Percentiles rank a stretch among this genome's conserved stretches.
These are phyloP conservation scores for Penicillium sp. DNA, from an alignment of 2,329 filamentous ascomycete species.

Conservation along the genomic window DNA sequence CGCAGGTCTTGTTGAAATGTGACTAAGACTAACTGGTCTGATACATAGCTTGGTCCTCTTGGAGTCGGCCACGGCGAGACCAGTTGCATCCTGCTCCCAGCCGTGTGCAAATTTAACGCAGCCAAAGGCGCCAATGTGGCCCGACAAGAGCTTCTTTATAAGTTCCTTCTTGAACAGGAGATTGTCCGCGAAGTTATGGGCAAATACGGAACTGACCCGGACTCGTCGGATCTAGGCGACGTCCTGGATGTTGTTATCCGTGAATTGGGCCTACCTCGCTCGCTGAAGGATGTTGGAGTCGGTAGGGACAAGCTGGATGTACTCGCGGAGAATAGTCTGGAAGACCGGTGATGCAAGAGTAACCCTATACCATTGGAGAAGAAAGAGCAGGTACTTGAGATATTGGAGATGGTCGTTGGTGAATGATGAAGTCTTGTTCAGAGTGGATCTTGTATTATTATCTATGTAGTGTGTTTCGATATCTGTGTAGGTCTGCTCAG, in stretches of 20 bases:
- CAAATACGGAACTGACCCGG: conserved; percentile 23
- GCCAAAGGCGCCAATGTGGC: conserved; percentile 39
- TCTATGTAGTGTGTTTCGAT: too few relatives aligned
- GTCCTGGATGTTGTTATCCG: conserved; percentile 50
- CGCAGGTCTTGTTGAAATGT: not conserved
- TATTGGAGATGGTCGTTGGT: conserved; percentile 42
- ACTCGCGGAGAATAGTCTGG: conserved; percentile 49
- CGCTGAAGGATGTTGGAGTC: conserved; percentile 50
- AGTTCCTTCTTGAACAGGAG: conserved; percentile 38
- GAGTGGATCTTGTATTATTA: too few relatives aligned
- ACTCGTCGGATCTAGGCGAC: conserved; percentile 46
- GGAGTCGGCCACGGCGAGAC: conserved; percentile 60
- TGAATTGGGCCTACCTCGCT: conserved; percentile 52
- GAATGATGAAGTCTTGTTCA: not conserved
- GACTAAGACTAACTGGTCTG: not conserved
- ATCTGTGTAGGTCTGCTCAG: too few relatives aligned
- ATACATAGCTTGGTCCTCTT: conserved; percentile 45
- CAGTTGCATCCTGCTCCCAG: conserved; percentile 53
- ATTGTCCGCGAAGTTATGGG: conserved; percentile 36
- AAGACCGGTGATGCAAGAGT: conserved; percentile 48
- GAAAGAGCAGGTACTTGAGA: conserved; percentile 50
- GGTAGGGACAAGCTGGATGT: conserved; percentile 45
- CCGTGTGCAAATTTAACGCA: conserved; percentile 55
- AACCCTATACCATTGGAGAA: conserved; percentile 49
- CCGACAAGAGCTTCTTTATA: conserved; percentile 39